Evolutionary conservation across 2,329 filamentous ascomycete species (phyloP), one percentile per base, ranked within the genome.

Genomic region (Macrophomina phaseolina): DNA sequence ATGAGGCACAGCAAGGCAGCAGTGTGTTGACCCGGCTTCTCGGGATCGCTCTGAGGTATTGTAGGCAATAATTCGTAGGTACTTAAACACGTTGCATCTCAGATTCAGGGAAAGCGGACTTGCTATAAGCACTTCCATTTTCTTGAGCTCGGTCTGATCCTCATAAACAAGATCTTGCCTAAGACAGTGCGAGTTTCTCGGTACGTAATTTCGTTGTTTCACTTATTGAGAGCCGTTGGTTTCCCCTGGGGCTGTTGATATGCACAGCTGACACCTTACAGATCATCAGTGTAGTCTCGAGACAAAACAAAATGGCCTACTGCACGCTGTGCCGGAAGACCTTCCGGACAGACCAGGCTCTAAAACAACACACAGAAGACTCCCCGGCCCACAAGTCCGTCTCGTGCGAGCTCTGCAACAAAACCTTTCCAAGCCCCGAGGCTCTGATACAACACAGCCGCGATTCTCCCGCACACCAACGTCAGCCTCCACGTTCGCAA

Each of bases 1-100:
- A 48, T 28, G 45, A 49, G 58, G 58, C 45, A 62, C 58, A 14
- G 58, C n/a, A 62, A 49, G 45, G 45, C 58, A 49, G 58, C 58
- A 62, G 45, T 38, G 16, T 36, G 7, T 23, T 18, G n/a, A 36
- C 11, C 12, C 30, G 28, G 42, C 30, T 8, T 11, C 34, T 5
- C 18, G 58, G 5, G 2, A 14, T 2, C 30, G 11, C 2, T 14
- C 2, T 5, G 32, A 14, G 28, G 11, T 1, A 7, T 14, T 8
- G 9, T 6, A n/a, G 4, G 30, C 7, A 18, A 48, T 14, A 18
- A n/a, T 23, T 18, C 23, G 12, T 8, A 2, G 11, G 4, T 49
- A 48, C n/a, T 48, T 49, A 36, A 48, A 16, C 38, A 2, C n/a
- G 14, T 34, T 46, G n/a, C n/a, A 11, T 28, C n/a, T 28, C 11